These are phyloP conservation scores for Taphrina pruni DNA, from an alignment of 1,139 yeast species.

Conservation along the genomic window DNA sequence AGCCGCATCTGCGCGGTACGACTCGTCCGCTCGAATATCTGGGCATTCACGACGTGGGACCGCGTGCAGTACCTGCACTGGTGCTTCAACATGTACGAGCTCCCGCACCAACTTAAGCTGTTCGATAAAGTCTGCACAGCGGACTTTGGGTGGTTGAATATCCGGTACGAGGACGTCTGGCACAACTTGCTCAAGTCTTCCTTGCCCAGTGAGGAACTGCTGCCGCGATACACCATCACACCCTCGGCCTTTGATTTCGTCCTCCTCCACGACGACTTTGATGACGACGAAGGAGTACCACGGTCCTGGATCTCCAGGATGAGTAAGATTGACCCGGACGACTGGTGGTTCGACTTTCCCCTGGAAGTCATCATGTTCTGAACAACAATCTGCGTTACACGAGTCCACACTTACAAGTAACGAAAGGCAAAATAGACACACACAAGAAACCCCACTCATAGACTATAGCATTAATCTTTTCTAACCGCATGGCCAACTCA, in stretches of 20 bases:
- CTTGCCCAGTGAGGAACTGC: background rate
- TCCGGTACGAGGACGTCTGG: slow-evolving; percentile 1
- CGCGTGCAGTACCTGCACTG: slow-evolving; percentile 9
- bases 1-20: background rate
- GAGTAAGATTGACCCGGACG: background rate
- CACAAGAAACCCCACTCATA: no score
- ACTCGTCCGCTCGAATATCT: background rate
- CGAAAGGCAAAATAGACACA: no score
- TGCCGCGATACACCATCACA: background rate
- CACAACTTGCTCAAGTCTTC: background rate
- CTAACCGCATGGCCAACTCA: no score
- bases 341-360: background rate
- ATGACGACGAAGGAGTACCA: background rate
- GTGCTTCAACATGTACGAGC: slow-evolving; percentile 16
- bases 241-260: background rate
- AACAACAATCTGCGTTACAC: background rate
- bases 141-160: slow-evolving; percentile 1
- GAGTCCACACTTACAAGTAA: no score
- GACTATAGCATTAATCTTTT: no score
- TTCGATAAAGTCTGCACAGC: background rate
- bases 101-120: background rate
- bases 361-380: slow-evolving; percentile 1
- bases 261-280: background rate
- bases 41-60: slow-evolving; percentile 2
- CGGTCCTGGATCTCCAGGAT: background rate